Evolutionary conservation across 2,329 filamentous ascomycete genomes (phyloP), one percentile per base, ranked within the genome.

Genomic region (Xylaria sp.): DNA sequence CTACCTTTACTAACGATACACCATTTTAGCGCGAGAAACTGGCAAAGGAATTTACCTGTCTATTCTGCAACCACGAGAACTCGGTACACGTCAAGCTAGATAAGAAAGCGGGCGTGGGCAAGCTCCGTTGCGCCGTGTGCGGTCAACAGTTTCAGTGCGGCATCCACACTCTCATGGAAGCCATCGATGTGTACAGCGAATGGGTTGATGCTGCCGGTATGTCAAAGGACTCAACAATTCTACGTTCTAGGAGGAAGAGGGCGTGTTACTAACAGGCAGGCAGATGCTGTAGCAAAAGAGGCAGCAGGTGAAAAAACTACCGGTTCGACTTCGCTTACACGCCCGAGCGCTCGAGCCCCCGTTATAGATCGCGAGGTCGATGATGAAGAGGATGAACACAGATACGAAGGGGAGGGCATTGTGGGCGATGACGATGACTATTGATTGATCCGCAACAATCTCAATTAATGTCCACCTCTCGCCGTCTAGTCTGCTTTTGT

Each of bases 41-140:
- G 17, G 84, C 90, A 3, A 93, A 91, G 2, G 86, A 87, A n/a
- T 99, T 99, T 77, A 92, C 93, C 59, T 99, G 95, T 75, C 88
- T 99, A 46, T 99, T 99, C 80, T 99, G 95, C 83, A 98, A 97
- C 76, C 93, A 98, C 79, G 95, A 98, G 75, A 95, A 92, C 68
- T 92, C 93, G 0, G 91, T 99, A 54, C 85, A 87, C 27, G 91
- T 97, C 68, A 95, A 96, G 77, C 84, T 99, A 52, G 93, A 99
- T 75, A 97, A 96, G 83, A 98, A 98, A 76, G 83, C 87, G 27
- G 92, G 92, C 53, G 85, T 97, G 37, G 95, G 94, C 47, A 87
- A 90, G 63, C 83, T 99, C 25, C 87, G 89, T 62, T 99, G 95
- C 81, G 96, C 94, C 75, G 87, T 97, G 54, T 99, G 95, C 77